Conservation (phyloP, 1,139 yeast genomes). For the Geotrichum carabidarum region DNA sequence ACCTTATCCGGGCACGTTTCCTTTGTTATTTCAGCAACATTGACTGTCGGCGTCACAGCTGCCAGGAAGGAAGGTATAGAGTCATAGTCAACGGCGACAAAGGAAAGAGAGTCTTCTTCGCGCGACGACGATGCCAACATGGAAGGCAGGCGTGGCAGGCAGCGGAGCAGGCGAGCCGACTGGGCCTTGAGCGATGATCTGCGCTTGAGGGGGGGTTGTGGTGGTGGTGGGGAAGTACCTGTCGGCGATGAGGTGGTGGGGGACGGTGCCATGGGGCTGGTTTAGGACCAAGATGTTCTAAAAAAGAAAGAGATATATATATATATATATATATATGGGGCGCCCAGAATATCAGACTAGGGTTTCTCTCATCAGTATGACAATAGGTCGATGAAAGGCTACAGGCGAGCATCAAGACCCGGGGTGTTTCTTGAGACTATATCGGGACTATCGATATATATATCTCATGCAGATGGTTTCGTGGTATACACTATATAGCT, state of each 20-base stretch:
- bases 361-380: background rate
- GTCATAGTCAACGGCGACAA: constrained; percentile 4
- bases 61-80: background rate
- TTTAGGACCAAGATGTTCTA: background rate
- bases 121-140: background rate
- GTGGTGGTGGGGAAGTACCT: too few species aligned
- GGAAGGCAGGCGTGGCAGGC: background rate
- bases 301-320: background rate
- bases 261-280: too few species aligned
- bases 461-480: too few species aligned
- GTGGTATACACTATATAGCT: too few species aligned
- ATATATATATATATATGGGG: too few species aligned
- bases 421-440: too few species aligned
- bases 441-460: too few species aligned
- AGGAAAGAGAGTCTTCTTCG: background rate
- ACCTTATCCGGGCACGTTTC: constrained; percentile 1
- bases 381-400: background rate
- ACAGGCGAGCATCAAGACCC: background rate
- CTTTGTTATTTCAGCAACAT: background rate
- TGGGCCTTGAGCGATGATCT: background rate
- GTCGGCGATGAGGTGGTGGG: too few species aligned
- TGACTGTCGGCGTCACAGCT: background rate
- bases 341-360: background rate
- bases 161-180: background rate
- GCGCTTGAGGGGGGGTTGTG: background rate